Evolutionary conservation across 2,329 filamentous ascomycete species (phyloP), one percentile per base, ranked within the genome.

Genomic region (Colletotrichum sp.): DNA sequence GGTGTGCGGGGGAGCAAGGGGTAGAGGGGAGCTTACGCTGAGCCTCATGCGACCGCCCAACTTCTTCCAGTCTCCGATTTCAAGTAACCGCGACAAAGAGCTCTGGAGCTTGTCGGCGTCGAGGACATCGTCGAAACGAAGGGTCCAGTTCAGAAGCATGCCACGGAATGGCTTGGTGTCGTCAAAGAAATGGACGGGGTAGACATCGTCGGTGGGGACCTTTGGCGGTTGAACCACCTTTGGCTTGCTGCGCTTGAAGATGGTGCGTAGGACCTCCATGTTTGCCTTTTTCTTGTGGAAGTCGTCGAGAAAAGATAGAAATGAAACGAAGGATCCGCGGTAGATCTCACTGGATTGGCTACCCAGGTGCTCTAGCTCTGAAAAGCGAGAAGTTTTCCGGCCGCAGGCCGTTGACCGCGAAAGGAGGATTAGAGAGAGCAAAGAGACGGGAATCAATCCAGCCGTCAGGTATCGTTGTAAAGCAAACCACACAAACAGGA

Each of bases 101-200:
- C 58, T 69, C 3, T 80, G 79, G 3, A 90, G 80, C 60, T 81
- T 86, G 0, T 84, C 77, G 0, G 83, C 77, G 71, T 90, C 87
- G 5, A 90, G 82, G 3, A 88, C 85, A 73, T 87, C 85, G 73
- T 89, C 84, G 77, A 89, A 89, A 6, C 81, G 80, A 34, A 88
- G 80, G 1, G 83, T 83, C 80, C 80, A 84, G 26, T 78, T 79
- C 3, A 86, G 34, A 6, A 83, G 68, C 55, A 83, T 80, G 12
- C 75, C 70, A 1, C 80, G 79, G 34, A 80, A 76, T 1, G 73
- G 61, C 16, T 78, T 69, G 0, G 79, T 79, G 15, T 82, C 81
- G 72, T 86, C 84, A 12, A 83, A 80, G 55, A 80, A 78, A 76
- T 83, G 81, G 15, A 84, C 74, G 2, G 84, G 83, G 8, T 82